Evolutionary conservation across 768 basidiomycete species (phyloP), one percentile per base, ranked within the genome.

Genomic region (Suillus sp.): DNA sequence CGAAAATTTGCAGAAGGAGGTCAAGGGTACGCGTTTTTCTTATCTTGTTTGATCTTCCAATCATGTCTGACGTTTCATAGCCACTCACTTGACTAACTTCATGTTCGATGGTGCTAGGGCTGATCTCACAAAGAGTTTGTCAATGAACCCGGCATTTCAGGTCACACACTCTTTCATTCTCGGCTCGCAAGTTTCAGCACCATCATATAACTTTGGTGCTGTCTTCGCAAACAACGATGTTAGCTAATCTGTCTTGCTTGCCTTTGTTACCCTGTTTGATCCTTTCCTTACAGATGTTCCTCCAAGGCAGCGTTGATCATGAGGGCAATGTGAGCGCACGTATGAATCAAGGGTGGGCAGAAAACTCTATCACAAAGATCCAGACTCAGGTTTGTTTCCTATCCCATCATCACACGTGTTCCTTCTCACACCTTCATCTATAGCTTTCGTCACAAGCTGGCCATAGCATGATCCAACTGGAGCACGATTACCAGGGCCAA

Each of bases 61-160:
- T 57, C 60, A 25, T 38, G 18, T 11, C 35, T 50, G 27, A 61
- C 57, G 30, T 60, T 48, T 56, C 37, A 2, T 76, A 98, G 96
- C 86, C 60, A 96, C 95, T 14, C 94, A 94, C 71, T 78, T 98
- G 57, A 91, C 90, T 51, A 97, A 96, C 81, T 96, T 91, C 80
- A 87, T 95, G 72, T 99, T 99, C 76, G 97, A 99, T 81, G 97
- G 97, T 67, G 97, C 92, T 32, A 85, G 96, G 69, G 97, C 96
- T 37, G 97, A 99, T 81, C 82, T 99, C 69, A 91, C 93, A 55
- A 99, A 99, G 80, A 90, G 86, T 69, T 82, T 99, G 69, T 96
- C 95, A 34, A 84, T 91, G 75, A 93, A 87, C 75, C 97, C 97
- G n/a, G 87, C 92, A 58, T 99, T 99, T 86, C 96, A 99, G 81